phyloP scores from a whole-genome alignment of 2,329 filamentous ascomycete species.

The Stromatinia cepivora region DNA sequence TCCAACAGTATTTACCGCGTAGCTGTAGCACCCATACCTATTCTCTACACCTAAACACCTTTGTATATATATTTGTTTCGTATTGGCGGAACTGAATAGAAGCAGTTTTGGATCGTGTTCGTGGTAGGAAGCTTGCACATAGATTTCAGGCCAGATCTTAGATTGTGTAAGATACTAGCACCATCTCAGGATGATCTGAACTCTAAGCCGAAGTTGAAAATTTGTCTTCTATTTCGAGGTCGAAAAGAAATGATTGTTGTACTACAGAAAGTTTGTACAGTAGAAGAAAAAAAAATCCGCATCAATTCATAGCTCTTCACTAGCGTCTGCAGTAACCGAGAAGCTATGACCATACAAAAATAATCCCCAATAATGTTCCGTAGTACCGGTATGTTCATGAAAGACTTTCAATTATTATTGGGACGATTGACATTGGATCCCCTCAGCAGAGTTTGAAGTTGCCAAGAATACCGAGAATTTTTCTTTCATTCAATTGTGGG shows the following conservation, averaged over 20 bases:
- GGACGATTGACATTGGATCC: not conserved
- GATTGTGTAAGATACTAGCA: not conserved
- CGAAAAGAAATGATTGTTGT: not conserved
- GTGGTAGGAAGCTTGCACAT: not conserved
- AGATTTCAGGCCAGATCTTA: not conserved
- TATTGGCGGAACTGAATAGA: not conserved
- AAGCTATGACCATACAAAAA: conserved; percentile 7
- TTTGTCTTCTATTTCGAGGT: not conserved
- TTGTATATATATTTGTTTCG: conserved; percentile 6
- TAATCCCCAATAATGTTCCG: not conserved
- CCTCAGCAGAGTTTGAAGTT: not conserved
- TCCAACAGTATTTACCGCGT: not conserved
- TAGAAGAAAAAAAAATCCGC: conserved; percentile 9
- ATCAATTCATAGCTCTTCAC: conserved; percentile 6
- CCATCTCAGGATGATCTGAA: not conserved
- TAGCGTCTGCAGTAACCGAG: conserved; percentile 12
- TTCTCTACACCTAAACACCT: not conserved
- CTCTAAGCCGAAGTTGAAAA: not conserved
- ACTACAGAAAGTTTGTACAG: not conserved
- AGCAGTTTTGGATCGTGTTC: not conserved
- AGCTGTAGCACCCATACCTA: not conserved
- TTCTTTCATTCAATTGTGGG: not conserved
- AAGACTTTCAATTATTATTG: not conserved
- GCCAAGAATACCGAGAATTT: not conserved
- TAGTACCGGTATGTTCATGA: not conserved